Evolutionary conservation across 768 basidiomycete species (phyloP), one percentile per base, ranked within the genome.

Genomic region (Suillus alpinus): DNA sequence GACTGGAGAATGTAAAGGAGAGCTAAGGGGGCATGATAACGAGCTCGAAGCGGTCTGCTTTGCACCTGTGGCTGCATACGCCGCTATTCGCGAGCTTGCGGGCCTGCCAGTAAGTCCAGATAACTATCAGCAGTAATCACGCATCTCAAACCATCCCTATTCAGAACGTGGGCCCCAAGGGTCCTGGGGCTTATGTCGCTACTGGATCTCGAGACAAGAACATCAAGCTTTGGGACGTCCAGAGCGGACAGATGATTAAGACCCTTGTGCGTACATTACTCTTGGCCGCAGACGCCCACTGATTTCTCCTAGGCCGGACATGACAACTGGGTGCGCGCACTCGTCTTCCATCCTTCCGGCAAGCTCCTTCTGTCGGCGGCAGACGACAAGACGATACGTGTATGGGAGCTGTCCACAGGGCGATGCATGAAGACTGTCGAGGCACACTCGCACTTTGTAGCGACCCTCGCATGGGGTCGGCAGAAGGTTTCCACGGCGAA

Each of bases 121-220:
- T 39, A 50, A 9, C 58, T 66, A 37, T 56, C 34, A 56, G 16
- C 47, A 9, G n/a, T 36, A 34, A 68, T 39, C 43, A 34, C 10
- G 6, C 1, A 55, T 39, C 23, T 39, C 3, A 18, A 26, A 26
- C 5, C 8, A 39, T 39, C 9, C 23, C 41, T 34, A 8, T 51
- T 52, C 59, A 87, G 84, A 81, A 80, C 63, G 83, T 80, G 50
- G 85, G 85, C 62, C 73, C 66, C 44, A 86, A 80, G 72, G 81
- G 74, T 60, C 81, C 73, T 52, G 87, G 79, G 14, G 68, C 78
- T 29, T 95, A 86, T 70, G 80, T 91, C 8, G 87, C 87, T 10
- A 94, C 92, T 14, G 94, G 92, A 13, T 88, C 91, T 36, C 82
- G 95, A 73, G 95, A 98, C 77, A 96, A 94, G 80, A 86, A 86